Conservation (phyloP, 2,329 filamentous ascomycete genomes). For the Didymella keratinophila region DNA sequence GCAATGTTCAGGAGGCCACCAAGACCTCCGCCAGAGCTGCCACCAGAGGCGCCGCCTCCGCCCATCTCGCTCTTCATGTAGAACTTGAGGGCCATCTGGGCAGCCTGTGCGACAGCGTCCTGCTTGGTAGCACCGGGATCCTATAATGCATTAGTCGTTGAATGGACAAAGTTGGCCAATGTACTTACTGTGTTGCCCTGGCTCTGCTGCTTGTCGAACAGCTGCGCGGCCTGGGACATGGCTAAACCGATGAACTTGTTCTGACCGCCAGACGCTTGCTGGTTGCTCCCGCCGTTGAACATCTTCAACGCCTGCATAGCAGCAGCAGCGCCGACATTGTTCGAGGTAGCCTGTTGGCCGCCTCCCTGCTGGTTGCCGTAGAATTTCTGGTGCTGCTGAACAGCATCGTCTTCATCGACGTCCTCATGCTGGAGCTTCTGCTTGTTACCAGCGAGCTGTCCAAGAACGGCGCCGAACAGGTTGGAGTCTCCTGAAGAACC, state of each 20-base stretch:
- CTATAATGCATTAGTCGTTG: constrained; percentile 51
- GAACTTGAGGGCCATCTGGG: constrained; percentile 88
- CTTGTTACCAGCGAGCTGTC: constrained; percentile 63
- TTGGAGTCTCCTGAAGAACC: constrained; percentile 58
- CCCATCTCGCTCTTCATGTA: constrained; percentile 78
- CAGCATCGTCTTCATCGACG: constrained; percentile 70
- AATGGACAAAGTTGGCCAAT: constrained; percentile 39
- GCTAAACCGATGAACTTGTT: constrained; percentile 84
- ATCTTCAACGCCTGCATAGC: constrained; percentile 83
- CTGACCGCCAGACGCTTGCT: constrained; percentile 63
- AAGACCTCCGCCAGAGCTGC: constrained; percentile 52
- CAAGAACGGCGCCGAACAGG: constrained; percentile 66
- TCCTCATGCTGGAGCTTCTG: constrained; percentile 59
- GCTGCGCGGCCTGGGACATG: constrained; percentile 85
- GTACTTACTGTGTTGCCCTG: constrained; percentile 62
- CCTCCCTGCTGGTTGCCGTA: constrained; percentile 63
- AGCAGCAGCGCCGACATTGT: constrained; percentile 70
- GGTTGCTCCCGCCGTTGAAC: constrained; percentile 67
- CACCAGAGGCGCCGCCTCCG: constrained; percentile 53
- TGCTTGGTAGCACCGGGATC: constrained; percentile 74
- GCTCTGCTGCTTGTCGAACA: constrained; percentile 68
- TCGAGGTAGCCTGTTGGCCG: constrained; percentile 55
- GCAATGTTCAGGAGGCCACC: constrained; percentile 65
- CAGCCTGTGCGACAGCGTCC: constrained; percentile 78
- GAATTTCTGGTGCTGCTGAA: constrained; percentile 77